phyloP scores from a whole-genome alignment of 2,329 filamentous ascomycete species.

The Pestalotiopsis sp. region DNA sequence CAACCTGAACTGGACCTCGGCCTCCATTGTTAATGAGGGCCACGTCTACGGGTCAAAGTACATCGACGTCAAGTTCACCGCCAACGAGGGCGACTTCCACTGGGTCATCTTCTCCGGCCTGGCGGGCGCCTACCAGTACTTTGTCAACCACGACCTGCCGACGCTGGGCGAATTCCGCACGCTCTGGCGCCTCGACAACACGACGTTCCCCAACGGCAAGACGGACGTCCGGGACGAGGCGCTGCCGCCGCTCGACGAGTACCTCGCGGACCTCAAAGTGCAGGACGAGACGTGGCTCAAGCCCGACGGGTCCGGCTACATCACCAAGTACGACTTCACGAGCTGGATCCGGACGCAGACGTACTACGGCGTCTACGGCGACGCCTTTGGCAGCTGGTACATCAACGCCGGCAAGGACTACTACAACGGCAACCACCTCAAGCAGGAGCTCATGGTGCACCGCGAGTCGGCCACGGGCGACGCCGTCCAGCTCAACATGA shows the following conservation, averaged over 20 bases:
- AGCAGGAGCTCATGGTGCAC: conserved; percentile 54
- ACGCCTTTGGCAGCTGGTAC: conserved; percentile 53
- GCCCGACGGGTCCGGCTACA: conserved; percentile 45
- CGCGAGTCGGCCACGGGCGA: conserved; percentile 53
- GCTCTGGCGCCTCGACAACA: conserved; percentile 51
- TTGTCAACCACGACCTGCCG: conserved; percentile 52
- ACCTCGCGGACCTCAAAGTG: conserved; percentile 47
- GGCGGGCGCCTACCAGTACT: conserved; percentile 58
- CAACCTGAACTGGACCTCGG: conserved; percentile 50
- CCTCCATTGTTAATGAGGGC: conserved; percentile 39
- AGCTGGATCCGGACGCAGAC: conserved; percentile 38
- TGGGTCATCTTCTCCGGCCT: conserved; percentile 54
- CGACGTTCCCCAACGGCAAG: conserved; percentile 47
- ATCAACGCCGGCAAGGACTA: conserved; percentile 54
- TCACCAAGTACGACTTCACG: conserved; percentile 53
- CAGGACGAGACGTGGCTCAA: conserved; percentile 57
- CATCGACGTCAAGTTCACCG: conserved; percentile 51
- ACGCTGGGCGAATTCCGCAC: conserved; percentile 52
- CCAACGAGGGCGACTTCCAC: conserved; percentile 51
- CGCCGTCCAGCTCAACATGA: conserved; percentile 55
- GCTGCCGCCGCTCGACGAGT: conserved; percentile 46
- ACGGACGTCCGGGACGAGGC: conserved; percentile 47
- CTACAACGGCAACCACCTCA: conserved; percentile 54
- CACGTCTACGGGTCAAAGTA: conserved; percentile 38
- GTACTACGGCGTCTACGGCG: conserved; percentile 54